These are phyloP conservation scores for Pichia paraexigua DNA, from an alignment of 805 yeast genomes.

Conservation along the genomic window DNA sequence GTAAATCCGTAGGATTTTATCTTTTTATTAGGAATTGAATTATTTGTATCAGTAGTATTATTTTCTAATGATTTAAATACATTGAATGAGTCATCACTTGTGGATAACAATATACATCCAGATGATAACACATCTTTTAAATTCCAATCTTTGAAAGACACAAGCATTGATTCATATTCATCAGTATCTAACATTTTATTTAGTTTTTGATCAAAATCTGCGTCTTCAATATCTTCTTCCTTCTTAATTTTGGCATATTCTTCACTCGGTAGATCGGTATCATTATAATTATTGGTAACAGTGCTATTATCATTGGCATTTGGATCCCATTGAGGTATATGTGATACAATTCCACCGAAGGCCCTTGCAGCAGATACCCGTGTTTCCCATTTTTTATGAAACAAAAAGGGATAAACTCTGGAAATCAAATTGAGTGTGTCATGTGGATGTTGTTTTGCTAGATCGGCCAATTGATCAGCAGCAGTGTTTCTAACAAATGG, in stretches of 20 bases:
- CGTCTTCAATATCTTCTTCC: slow-evolving; percentile 12
- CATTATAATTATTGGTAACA: slow-evolving; percentile 12
- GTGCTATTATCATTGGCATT: slow-evolving; percentile 27
- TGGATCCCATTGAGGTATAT: slow-evolving; percentile 82
- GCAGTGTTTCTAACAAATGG: slow-evolving; percentile 91
- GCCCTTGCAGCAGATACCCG: slow-evolving; percentile 92
- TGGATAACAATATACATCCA: slow-evolving; percentile 53
- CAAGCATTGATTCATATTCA: slow-evolving; percentile 38
- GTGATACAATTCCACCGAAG: slow-evolving; percentile 82
- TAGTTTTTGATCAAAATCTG: slow-evolving; percentile 25
- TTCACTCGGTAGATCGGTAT: slow-evolving; percentile 7
- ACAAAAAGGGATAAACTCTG: slow-evolving; percentile 83
- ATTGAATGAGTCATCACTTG: slow-evolving; percentile 42
- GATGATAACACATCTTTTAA: slow-evolving; percentile 40
- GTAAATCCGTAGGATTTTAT: slow-evolving; percentile 24
- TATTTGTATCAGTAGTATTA: not conserved
- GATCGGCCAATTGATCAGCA: slow-evolving; percentile 91
- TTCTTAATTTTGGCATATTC: slow-evolving; percentile 2
- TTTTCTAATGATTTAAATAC: slow-evolving; percentile 9
- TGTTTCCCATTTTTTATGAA: slow-evolving; percentile 89
- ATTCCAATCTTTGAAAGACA: slow-evolving; percentile 44
- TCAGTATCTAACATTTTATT: slow-evolving; percentile 28
- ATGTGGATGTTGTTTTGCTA: slow-evolving; percentile 92
- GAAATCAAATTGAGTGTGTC: slow-evolving; percentile 77
- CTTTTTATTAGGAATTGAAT: slow-evolving; percentile 11